Base-by-base conservation (phyloP, 495 filamentous ascomycete species). In the Aspergillus sparsus region DNA sequence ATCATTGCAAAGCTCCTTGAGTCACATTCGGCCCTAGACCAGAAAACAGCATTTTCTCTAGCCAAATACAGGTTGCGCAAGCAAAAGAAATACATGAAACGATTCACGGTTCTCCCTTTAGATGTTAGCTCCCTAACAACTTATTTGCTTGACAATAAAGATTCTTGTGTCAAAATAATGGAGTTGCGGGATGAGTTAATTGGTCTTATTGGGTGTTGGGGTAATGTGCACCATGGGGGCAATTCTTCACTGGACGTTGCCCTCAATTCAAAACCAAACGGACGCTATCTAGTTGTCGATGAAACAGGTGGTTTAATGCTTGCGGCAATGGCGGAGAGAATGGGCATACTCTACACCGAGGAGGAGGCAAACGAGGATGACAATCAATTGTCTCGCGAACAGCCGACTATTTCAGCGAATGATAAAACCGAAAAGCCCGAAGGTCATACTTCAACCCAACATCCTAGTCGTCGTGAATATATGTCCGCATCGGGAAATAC, bases 1-100 rank as follows among this genome's bases (percentile, higher is more conserved):
- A 81, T 98, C 39, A 91, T 98, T 53, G 86, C 87, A 37, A 94
- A 90, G 71, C 81, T 98, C 3, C 74, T 98, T 68, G 80, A 89
- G 16, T 91, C 89, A 12, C 94, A 98, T 74, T 83, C 85, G 4
- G 89, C 87, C 0, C 76, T 98, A 32, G 92, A 95, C 61, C 88
- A 98, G 77, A 98, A 98, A 78, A 97, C 94, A 0, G 83, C 87
- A 2, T 98, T 96, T 72, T 91, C 90, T 6, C 76, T 97, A 16
- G 92, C 93, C 21, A 98, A 98, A 70, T 98, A 98, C 68, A 95
- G 92, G 49, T 77, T 98, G 13, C 83, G 94, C 18, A 98, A 98
- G 78, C 87, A 88, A 42, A 93, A 87, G 71, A 98, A 98, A 76
- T 98, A 95, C 68, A 82, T 97, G 61, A 84, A 86, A 61, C 79